phyloP scores from a whole-genome alignment of 768 basidiomycete species.

The Amanita muscaria region DNA sequence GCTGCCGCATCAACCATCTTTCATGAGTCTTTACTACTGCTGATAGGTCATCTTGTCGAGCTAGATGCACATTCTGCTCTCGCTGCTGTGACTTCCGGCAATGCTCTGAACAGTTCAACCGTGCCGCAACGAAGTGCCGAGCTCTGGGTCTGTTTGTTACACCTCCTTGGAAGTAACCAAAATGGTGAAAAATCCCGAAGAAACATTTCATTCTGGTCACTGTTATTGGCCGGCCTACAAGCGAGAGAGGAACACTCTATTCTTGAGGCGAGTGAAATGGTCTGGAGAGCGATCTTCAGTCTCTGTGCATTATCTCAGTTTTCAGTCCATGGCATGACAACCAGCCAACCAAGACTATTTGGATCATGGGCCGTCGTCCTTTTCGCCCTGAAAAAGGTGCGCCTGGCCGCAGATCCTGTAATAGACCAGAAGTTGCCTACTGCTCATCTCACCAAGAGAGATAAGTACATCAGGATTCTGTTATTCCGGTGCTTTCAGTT shows the following conservation, averaged over 20 bases:
- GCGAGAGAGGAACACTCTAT: constrained; percentile 20
- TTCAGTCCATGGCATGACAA: constrained; percentile 38
- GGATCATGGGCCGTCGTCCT: constrained; percentile 62
- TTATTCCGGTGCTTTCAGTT: constrained; percentile 69
- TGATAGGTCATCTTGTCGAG: constrained; percentile 44
- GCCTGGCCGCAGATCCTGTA: constrained; percentile 39
- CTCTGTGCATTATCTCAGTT: constrained; percentile 77
- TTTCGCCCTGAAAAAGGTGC: constrained; percentile 49
- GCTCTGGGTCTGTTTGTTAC: constrained; percentile 68
- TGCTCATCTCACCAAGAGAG: constrained; percentile 42
- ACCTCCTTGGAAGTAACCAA: constrained; percentile 32
- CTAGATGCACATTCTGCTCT: constrained; percentile 43
- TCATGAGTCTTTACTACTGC: constrained; percentile 23
- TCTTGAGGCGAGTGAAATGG: constrained; percentile 47
- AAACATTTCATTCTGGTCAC: constrained; percentile 36
- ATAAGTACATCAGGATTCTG: constrained; percentile 63
- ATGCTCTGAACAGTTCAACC: constrained; percentile 26
- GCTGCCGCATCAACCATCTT: constrained; percentile 12
- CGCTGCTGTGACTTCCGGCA: constrained; percentile 26
- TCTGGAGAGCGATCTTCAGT: constrained; percentile 66
- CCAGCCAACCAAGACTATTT: constrained; percentile 28
- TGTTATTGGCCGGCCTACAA: constrained; percentile 29
- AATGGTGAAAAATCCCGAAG: too few relatives aligned
- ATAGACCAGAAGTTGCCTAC: constrained; percentile 30
- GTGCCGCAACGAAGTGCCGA: constrained; percentile 43